Conservation (phyloP, 2,329 filamentous ascomycete species). For the Nothophoma quercina region DNA sequence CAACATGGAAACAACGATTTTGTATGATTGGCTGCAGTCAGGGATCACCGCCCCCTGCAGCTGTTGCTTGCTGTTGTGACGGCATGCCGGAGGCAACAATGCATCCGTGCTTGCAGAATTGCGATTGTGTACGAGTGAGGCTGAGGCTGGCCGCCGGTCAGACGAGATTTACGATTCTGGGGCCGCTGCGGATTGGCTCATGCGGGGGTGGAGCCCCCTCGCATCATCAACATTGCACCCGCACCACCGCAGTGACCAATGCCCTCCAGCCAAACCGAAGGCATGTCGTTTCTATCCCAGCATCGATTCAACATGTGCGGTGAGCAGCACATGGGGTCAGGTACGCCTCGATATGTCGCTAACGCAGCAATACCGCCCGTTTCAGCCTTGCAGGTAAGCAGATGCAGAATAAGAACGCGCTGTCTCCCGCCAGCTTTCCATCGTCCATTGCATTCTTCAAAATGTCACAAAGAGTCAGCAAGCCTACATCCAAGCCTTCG, state of each 20-base stretch:
- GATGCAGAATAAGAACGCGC: not conserved
- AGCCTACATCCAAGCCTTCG: not conserved
- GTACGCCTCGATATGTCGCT: not conserved
- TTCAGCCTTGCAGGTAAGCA: slow-evolving; percentile 2
- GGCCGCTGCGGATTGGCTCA: not conserved
- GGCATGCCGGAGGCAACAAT: not conserved
- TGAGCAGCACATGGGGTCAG: not conserved
- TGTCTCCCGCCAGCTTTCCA: not conserved
- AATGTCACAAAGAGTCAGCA: not conserved
- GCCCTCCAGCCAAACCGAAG: no score
- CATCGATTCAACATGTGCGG: not conserved
- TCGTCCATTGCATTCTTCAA: not conserved
- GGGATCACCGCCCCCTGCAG: not conserved
- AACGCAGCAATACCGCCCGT: not conserved
- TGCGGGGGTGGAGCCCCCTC: no score
- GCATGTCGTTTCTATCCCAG: not conserved
- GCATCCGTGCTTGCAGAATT: no score
- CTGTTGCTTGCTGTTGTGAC: not conserved
- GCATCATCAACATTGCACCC: no score
- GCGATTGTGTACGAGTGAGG: slow-evolving; percentile 5
- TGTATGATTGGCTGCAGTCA: slow-evolving; percentile 7
- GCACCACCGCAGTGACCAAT: no score
- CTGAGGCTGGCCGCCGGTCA: not conserved
- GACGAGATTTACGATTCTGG: slow-evolving; percentile 1
- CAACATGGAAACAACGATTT: not conserved